Evolutionary conservation across 805 yeast genomes (phyloP), one percentile per base, ranked within the genome.

Genomic region (Saccharomycopsis olivae): DNA sequence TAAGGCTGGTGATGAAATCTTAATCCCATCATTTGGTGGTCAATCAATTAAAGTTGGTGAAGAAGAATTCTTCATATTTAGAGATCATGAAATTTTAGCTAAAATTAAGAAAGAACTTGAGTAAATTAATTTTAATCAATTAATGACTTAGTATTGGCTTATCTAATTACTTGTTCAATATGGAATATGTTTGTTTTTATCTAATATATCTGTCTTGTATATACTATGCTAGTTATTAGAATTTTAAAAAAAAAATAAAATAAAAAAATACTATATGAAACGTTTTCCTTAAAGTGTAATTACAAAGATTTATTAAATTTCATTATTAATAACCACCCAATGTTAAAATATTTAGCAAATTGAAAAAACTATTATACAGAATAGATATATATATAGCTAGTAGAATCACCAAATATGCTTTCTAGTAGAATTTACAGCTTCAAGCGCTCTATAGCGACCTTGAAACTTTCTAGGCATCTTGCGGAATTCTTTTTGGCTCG

Each of bases 11-110:
- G 98, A 92, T 68, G 77, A 79, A 54, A 97, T 92, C 35, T 69
- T 92, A 68, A 85, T 92, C 57, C 97, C 97, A 49, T 75, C 81
- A 44, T 89, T 82, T 52, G 98, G 98, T 47, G 98, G 98, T 43
- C 76, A 87, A 50, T 65, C 85, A 48, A 73, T 92, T 62, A 87
- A 83, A 66, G 74, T 92, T 53, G 88, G 84, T 52, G 87, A 82
- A 46, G 94, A 88, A 53, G 82, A 59, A 21, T 69, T 75, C 58
- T 78, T 68, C 55, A 70, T 83, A 52, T 87, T 83, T 75, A 82
- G 95, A 61, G 97, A 92, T 65, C 68, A 83, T 55, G 98, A 89
- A 66, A 84, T 89, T 61, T 74, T 92, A 56, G 98, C 97, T 56
- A 89, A 86, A 71, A 76, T 92, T 49, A 40, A 49, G 56, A 78